Base-by-base conservation (phyloP, 768 basidiomycete genomes). In the Leccinum arenicola region DNA sequence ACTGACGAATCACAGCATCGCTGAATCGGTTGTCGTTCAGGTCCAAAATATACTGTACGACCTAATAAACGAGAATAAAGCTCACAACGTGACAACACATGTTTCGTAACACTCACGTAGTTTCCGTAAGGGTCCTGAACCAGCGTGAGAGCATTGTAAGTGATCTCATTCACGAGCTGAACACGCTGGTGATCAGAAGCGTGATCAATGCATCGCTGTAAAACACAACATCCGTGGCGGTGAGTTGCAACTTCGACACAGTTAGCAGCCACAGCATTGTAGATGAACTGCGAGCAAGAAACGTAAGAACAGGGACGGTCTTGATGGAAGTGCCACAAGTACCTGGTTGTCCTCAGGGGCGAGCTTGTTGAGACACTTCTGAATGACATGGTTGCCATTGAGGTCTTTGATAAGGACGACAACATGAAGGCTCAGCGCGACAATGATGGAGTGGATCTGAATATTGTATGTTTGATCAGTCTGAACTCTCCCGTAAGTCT, bases 331-430 rank as follows among this genome's bases (percentile, higher is more conserved):
- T 3, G 33, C 23, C 38, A 43, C 52, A 62, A 68, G 17, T 73
- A 89, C 93, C 83, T 98, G 96, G 75, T 99, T 99, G 76, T 99
- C 97, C 71, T 99, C 97, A 1, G 97, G 93, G 49, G 92, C 91
- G 64, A 99, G 81, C 77, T 96, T 95, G 81, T 99, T 99, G 67
- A 99, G 78, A 76, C 97, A 99, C 76, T 99, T 99, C 76, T 99
- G 97, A 63, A 98, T 97, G 72, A 98, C 95, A 73, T 98, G 93
- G 69, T 96, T 96, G 54, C 93, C 93, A 70, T 96, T 96, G 70
- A 96, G 78, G 74, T 95, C 97, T 83, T 98, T 99, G 87, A 99
- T 99, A 66, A 99, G 84, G 64, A 95, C 95, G 33, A 99, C 97
- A 68, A 99, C 97, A 74, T 98, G 95, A 59, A 97, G 82, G 77